Percentiles rank a stretch among this genome's conserved stretches.
Conservation (phyloP, 306 rosid genomes). For the Nissolia schottii region DNA sequence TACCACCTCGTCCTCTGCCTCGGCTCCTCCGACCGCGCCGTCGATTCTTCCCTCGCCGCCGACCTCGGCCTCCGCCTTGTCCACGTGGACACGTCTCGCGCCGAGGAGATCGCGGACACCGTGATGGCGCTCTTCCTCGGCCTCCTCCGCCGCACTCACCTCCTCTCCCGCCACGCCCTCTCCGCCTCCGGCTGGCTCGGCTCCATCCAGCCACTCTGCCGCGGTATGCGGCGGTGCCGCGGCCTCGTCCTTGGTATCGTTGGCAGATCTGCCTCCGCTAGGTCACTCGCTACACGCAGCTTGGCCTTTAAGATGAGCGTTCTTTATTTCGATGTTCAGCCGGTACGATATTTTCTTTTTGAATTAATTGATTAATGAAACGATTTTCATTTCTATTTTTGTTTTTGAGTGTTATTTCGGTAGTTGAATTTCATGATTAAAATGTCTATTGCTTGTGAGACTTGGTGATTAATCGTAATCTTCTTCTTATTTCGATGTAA, state of each 20-base stretch:
- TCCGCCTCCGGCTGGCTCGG: constrained; percentile 99
- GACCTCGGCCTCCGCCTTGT: constrained; percentile 91
- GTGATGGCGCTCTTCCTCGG: constrained; percentile 98
- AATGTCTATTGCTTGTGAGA: not conserved
- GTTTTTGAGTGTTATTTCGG: not conserved
- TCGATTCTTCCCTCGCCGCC: constrained; percentile 76
- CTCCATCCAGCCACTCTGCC: constrained; percentile 90
- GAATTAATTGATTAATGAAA: not conserved
- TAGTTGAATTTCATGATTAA: not conserved
- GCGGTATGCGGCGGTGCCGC: constrained; percentile 97
- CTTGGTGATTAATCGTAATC: not conserved
- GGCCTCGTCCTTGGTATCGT: constrained; percentile 90
- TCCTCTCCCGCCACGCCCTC: constrained; percentile 84
- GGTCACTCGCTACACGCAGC: constrained; percentile 89
- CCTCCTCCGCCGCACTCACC: constrained; percentile 87
- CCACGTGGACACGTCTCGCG: constrained; percentile 83
- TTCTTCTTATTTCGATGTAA: not conserved
- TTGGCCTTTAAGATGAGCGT: constrained; percentile 95
- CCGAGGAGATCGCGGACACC: constrained; percentile 94
- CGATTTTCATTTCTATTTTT: not conserved
- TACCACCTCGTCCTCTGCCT: constrained; percentile 90
- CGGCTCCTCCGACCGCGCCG: constrained; percentile 85
- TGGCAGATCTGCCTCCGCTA: constrained; percentile 92
- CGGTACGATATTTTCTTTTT: constrained; percentile 35
- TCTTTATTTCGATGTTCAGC: constrained; percentile 74